These are phyloP conservation scores for Jaminaea rosea DNA, from an alignment of 1,284 basidiomycete genomes.

Conservation along the genomic window DNA sequence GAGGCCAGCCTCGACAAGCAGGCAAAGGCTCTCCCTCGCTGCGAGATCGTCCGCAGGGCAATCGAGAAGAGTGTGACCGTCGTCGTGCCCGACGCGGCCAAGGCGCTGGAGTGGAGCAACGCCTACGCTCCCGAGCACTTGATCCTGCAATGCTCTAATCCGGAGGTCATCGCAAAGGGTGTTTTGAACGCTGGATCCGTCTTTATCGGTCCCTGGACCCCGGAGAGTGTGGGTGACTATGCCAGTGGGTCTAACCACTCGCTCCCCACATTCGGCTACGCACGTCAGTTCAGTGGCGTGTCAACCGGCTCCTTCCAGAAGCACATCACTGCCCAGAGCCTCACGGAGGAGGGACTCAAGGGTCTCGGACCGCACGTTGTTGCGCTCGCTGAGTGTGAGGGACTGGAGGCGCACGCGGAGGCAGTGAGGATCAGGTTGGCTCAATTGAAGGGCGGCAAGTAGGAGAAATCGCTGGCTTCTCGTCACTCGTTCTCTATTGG, in stretches of 20 bases:
- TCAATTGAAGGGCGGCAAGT: not conserved
- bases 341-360: constrained; percentile 69
- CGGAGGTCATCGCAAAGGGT: constrained; percentile 31
- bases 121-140: constrained; percentile 76
- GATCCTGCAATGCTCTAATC: constrained; percentile 31
- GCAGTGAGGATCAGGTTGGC: constrained; percentile 48
- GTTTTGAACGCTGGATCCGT: constrained; percentile 65
- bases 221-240: constrained; percentile 96
- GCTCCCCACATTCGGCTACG: constrained; percentile 62
- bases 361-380: constrained; percentile 79
- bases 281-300: constrained; percentile 94
- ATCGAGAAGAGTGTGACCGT: constrained; percentile 87
- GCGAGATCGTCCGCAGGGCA: constrained; percentile 82
- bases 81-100: constrained; percentile 58
- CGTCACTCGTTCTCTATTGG: too few species aligned
- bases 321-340: constrained; percentile 91
- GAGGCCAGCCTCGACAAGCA: constrained; percentile 80
- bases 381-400: constrained; percentile 87
- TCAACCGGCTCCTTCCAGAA: constrained; percentile 98
- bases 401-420: constrained; percentile 79
- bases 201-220: constrained; percentile 64
- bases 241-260: constrained; percentile 99
- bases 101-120: constrained; percentile 83
- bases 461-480: too few species aligned
- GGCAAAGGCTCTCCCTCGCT: constrained; percentile 74